A percentile compares a stretch with the other conserved stretches of the same genome.
phyloP scores from a whole-genome alignment of 2,329 filamentous ascomycete genomes.

The Sphaerulina vaccinii region DNA sequence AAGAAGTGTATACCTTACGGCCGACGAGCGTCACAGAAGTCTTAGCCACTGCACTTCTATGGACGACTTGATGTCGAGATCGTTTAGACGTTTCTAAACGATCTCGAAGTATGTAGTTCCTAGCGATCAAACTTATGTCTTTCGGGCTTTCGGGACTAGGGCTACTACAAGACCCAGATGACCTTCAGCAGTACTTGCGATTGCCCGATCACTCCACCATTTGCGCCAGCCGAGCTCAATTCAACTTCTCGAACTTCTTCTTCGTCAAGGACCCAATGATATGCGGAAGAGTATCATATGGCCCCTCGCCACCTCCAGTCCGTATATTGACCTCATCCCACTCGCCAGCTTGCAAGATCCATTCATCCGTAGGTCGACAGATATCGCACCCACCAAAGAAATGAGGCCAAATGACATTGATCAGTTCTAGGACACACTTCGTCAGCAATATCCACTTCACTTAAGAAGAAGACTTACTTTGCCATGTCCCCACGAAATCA shows the following conservation, averaged over 20 bases:
- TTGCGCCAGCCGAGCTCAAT: constrained; percentile 1
- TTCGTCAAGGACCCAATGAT: constrained; percentile 37
- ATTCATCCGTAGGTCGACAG: constrained; percentile 38
- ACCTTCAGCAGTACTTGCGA: too few species aligned
- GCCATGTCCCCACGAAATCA: constrained; percentile 38
- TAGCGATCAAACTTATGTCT: too few species aligned
- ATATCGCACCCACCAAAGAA: constrained; percentile 40
- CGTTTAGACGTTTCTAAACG: too few species aligned
- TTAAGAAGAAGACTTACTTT: constrained; percentile 30
- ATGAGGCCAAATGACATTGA: constrained; percentile 39
- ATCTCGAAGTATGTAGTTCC: too few species aligned
- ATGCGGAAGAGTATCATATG: constrained; percentile 39
- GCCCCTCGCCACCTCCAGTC: constrained; percentile 34
- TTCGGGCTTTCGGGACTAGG: too few species aligned
- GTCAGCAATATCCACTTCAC: background rate
- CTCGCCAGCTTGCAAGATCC: constrained; percentile 36
- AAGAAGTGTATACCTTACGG: too few species aligned
- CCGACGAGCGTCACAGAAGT: too few species aligned
- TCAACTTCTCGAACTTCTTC: constrained; percentile 23
- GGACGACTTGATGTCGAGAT: too few species aligned
- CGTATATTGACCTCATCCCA: constrained; percentile 38
- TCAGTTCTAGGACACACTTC: constrained; percentile 24
- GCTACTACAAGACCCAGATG: too few species aligned
- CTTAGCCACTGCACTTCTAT: too few species aligned
- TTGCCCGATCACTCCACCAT: too few species aligned